Evolutionary conservation across 2,329 filamentous ascomycete species (phyloP), one percentile per base, ranked within the genome.

Genomic region (Trichoderma koningii): DNA sequence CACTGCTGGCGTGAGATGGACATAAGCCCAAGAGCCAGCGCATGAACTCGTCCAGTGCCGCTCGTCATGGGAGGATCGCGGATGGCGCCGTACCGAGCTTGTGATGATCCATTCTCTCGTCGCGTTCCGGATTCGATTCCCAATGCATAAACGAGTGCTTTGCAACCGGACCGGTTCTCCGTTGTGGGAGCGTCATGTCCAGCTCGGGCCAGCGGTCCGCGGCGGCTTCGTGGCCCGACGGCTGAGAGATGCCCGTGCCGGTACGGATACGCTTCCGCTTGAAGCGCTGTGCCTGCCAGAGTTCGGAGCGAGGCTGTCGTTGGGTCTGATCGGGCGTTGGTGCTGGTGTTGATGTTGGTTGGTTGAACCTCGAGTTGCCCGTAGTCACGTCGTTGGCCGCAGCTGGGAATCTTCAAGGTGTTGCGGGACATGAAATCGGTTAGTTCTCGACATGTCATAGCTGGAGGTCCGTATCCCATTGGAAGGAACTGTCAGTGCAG

Each of bases 201-300:
- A 28, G 48, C 23, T 14, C 28, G 45, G 45, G 17, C 23, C 52
- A 42, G 21, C 23, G 55, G 12, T 42, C n/a, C 44, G 41, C 23
- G 28, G 38, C 55, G 55, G 55, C 55, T 45, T 26, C 55, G 17
- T 44, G 19, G 21, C 55, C 41, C 41, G 55, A 17, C 26, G 55
- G 55, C 21, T 45, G 55, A 21, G 23, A 34, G 21, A 10, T 34
- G n/a, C n/a, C 47, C 34, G 19, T 30, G 38, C 48, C 57, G 21
- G 21, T 23, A 23, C 47, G 47, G 57, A 42, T 34, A 28, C 47
- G 47, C 19, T 15, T 28, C 6, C 30, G 57, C 52, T 34, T 52
- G 57, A 61, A 52, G 57, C 44, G 30, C 47, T 62, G 57, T 23
- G 14, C 57, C 34, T 23, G 14, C 57, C 34, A 45, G 44, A 48